Conservation (phyloP, 805 yeast species). For the Naumovozyma baii region DNA sequence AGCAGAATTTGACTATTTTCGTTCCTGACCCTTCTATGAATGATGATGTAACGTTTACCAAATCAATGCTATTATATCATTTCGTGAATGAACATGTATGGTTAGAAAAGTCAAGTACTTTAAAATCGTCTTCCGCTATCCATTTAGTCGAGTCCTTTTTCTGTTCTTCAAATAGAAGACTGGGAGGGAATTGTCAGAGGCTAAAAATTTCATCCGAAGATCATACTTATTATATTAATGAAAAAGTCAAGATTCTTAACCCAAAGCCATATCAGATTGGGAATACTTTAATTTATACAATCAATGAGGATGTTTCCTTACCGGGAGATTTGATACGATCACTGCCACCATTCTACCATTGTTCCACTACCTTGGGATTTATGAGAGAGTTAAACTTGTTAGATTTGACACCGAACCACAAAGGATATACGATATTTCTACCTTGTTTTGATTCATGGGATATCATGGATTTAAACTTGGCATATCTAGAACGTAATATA, state of each 20-base stretch:
- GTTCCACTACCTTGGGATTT: slow-evolving; percentile 55
- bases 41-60: slow-evolving; percentile 29
- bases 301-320: slow-evolving; percentile 48
- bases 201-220: slow-evolving; percentile 35
- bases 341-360: slow-evolving; percentile 51
- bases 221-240: slow-evolving; percentile 40
- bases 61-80: slow-evolving; percentile 48
- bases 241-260: slow-evolving; percentile 38
- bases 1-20: slow-evolving; percentile 47
- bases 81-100: slow-evolving; percentile 31
- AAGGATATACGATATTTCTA: slow-evolving; percentile 66
- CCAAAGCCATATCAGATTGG: slow-evolving; percentile 43
- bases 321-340: slow-evolving; percentile 61
- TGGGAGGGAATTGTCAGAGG: slow-evolving; percentile 59
- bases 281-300: slow-evolving; percentile 54
- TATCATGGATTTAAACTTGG: slow-evolving; percentile 45
- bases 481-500: slow-evolving; percentile 46
- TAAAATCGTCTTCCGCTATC: not conserved
- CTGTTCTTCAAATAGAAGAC: slow-evolving; percentile 41
- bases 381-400: slow-evolving; percentile 44
- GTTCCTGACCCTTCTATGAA: slow-evolving; percentile 35
- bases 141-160: slow-evolving; percentile 40
- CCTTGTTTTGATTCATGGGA: slow-evolving; percentile 77
- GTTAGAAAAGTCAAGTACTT: slow-evolving; percentile 12
- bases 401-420: slow-evolving; percentile 41